Percentiles rank a stretch among this genome's conserved stretches.
These are phyloP conservation scores for Peziza echinospora DNA, from an alignment of 495 filamentous ascomycete species.

Conservation along the genomic window DNA sequence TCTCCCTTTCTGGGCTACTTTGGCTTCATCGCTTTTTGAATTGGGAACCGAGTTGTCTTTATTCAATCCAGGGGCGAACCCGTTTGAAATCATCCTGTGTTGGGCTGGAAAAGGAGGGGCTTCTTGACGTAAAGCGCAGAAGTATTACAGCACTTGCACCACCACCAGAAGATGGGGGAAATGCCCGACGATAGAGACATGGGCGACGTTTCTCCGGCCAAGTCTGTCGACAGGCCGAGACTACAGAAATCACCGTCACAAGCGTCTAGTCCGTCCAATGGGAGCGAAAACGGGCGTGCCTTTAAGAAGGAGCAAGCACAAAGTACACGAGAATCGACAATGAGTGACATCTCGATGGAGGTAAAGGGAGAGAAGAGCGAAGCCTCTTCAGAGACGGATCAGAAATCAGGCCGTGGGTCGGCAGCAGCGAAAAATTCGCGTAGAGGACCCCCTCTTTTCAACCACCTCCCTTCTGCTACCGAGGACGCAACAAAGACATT, in stretches of 20 bases:
- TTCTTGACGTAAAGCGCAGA: neutral
- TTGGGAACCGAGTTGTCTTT: too few relatives aligned
- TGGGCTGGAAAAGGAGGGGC: too few relatives aligned
- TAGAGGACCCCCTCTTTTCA: slow-evolving; percentile 35
- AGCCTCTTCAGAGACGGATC: neutral
- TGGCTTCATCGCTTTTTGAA: too few relatives aligned
- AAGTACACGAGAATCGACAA: neutral
- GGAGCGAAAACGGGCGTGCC: neutral
- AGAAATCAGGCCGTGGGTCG: neutral
- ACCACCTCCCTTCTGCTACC: slow-evolving; percentile 50
- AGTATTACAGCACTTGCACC: neutral
- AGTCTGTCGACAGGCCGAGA: neutral
- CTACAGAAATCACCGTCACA: neutral
- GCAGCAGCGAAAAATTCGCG: neutral
- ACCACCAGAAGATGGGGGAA: neutral
- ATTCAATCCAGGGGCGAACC: too few relatives aligned
- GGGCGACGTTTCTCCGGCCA: neutral
- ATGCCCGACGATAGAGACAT: neutral
- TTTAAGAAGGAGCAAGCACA: neutral
- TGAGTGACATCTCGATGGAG: neutral
- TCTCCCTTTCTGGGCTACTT: too few relatives aligned
- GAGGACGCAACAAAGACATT: slow-evolving; percentile 56
- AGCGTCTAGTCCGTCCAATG: too few relatives aligned
- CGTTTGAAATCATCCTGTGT: too few relatives aligned
- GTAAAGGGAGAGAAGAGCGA: neutral